A percentile compares a stretch with the other conserved stretches of the same genome.
These are phyloP conservation scores for Phytophthora hibernalis DNA, from an alignment of 352 stramenopile species.

Conservation along the genomic window DNA sequence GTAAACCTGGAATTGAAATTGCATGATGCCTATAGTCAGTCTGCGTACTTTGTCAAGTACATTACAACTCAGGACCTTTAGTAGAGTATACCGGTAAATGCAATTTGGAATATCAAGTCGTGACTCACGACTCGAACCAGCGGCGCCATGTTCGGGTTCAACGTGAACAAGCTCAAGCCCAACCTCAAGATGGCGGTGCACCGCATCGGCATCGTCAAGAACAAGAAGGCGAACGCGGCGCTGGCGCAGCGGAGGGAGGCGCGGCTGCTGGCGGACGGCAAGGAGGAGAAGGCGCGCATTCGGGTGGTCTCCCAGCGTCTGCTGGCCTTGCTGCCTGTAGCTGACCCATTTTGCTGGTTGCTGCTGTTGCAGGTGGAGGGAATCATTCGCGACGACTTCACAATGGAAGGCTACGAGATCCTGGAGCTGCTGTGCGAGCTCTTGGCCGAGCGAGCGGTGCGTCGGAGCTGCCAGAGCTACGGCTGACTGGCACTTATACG, in stretches of 20 bases:
- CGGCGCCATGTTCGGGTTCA: slow-evolving; percentile 86
- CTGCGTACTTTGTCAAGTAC: background rate
- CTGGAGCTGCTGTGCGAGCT: slow-evolving; percentile 95
- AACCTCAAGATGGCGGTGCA: slow-evolving; percentile 94
- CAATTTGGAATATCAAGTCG: slow-evolving; percentile 19
- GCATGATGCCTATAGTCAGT: too few relatives aligned
- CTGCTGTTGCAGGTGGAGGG: slow-evolving; percentile 72
- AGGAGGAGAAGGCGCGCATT: slow-evolving; percentile 96
- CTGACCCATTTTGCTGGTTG: background rate
- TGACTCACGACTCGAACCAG: slow-evolving; percentile 8
- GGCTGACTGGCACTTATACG: background rate
- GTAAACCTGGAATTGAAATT: slow-evolving; percentile 34
- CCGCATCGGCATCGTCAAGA: slow-evolving; percentile 92
- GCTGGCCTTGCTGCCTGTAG: background rate
- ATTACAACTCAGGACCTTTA: background rate
- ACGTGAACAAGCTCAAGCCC: slow-evolving; percentile 93
- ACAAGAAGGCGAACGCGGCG: slow-evolving; percentile 90
- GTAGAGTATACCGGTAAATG: background rate
- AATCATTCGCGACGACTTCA: slow-evolving; percentile 96
- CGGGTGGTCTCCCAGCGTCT: slow-evolving; percentile 61
- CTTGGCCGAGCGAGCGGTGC: slow-evolving; percentile 90
- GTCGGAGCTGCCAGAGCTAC: slow-evolving; percentile 13
- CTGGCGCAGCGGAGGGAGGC: slow-evolving; percentile 78
- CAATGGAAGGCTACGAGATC: slow-evolving; percentile 96
- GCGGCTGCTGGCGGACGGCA: slow-evolving; percentile 81